Base-by-base conservation (phyloP, 352 stramenopile species). In the Pythium aristosporum region DNA sequence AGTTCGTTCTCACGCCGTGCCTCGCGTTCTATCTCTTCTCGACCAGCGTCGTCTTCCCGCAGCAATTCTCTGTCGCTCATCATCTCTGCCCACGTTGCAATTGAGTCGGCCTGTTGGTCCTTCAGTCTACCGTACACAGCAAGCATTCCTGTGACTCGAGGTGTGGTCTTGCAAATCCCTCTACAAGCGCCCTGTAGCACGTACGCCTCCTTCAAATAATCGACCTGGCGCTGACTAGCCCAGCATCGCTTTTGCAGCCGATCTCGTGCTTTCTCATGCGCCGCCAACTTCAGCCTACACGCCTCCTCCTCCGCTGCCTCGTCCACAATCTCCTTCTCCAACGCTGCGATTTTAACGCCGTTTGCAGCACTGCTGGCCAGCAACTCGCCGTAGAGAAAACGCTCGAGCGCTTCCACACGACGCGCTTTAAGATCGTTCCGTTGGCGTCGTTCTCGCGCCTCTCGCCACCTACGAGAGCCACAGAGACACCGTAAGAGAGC, bases 31-130 rank as follows among this genome's bases (percentile, higher is more conserved):
- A 44, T 36, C 11, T 53, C 11, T 4, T 21, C 15, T 15, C 15
- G 20, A 18, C 3, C 7, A 21, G 20, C 21, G 20, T 42, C 43
- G 15, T 39, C 1, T 3, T 55, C 34, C 18, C 37, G 34, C 5
- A 68, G 34, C 13, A 57, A 1, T 23, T 49, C n/a, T 9, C 28
- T 34, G n/a, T 68, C 61, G 15, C 48, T 46, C 3, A 62, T 25
- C 49, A 67, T 56, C 16, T 67, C 52, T 16, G 30, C 49, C 60
- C 52, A 56, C 1, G 30, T 23, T n/a, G 37, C 51, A 12, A 43
- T 46, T 21, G 55, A 7, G 5, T 25, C 12, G 21, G 18, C 20
- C 15, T 42, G 37, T 8, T 55, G 34, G 5, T 43, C 51, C n/a
- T 61, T 47, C 15, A 53, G 28, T 5, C 55, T 61, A 15, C 25